Evolutionary conservation across 1,284 basidiomycete genomes (phyloP).

Genomic region (Chalciporus sp.): DNA sequence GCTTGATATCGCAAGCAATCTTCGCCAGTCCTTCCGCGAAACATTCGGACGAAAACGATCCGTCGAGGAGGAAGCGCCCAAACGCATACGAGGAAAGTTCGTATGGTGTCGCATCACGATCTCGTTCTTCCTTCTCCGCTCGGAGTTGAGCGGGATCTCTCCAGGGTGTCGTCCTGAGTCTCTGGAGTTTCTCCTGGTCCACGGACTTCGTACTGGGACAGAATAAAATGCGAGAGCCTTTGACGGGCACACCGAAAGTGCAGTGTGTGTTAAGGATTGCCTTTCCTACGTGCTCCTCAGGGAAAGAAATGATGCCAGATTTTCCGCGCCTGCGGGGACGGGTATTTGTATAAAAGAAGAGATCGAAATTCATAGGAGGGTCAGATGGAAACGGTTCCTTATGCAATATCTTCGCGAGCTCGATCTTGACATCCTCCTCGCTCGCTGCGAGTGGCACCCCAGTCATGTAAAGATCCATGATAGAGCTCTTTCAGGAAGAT

Average conservation of each 20-base stretch:
- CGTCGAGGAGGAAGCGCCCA: conserved; percentile 38
- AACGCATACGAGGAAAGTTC: conserved; percentile 34
- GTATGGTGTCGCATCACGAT: conserved; percentile 25
- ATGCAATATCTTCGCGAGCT: conserved; percentile 39
- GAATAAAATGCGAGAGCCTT: conserved; percentile 26
- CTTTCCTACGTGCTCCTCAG: conserved; percentile 20
- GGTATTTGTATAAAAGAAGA: conserved; percentile 31
- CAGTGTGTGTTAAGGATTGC: conserved; percentile 36
- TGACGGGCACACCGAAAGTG: conserved; percentile 28
- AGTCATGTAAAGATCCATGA: conserved; percentile 41
- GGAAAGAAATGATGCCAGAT: conserved; percentile 36
- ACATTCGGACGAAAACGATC: conserved; percentile 39
- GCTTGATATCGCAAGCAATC: conserved; percentile 36
- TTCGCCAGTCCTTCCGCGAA: conserved; percentile 28
- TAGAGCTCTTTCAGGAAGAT: conserved; percentile 11
- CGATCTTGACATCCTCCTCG: conserved; percentile 37
- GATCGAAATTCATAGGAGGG: conserved; percentile 37
- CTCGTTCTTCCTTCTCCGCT: conserved; percentile 28
- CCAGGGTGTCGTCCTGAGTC: conserved; percentile 31
- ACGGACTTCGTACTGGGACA: conserved; percentile 22
- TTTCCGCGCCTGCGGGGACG: conserved; percentile 20
- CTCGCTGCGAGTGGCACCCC: conserved; percentile 28
- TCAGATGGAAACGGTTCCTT: conserved; percentile 34
- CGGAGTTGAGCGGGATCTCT: conserved; percentile 33
- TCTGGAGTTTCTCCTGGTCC: conserved; percentile 23